Conservation (phyloP, 179 eudicot genomes). For the Drosera spatulata region DNA sequence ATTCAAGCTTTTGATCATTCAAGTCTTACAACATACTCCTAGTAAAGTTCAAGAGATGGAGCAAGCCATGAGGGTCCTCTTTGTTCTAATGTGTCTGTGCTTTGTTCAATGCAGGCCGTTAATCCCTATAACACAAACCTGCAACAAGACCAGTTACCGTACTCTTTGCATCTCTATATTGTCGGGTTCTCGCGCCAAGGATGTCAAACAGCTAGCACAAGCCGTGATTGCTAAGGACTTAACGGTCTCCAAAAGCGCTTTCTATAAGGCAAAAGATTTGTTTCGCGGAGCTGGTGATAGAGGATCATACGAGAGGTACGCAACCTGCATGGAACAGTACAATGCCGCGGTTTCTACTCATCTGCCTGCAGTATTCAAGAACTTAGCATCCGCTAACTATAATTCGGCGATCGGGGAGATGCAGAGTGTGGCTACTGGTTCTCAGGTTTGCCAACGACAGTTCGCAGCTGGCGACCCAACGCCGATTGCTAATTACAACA, state of each 20-base stretch:
- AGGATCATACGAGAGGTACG: constrained; percentile 1
- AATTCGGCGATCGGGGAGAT: not conserved
- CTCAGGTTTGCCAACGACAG: constrained; percentile 1
- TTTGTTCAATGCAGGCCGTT: no score
- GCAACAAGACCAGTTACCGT: not conserved
- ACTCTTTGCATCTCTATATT: not conserved
- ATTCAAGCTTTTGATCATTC: no score
- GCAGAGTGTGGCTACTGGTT: not conserved
- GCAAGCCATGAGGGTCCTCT: no score
- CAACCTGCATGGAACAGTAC: constrained; percentile 4
- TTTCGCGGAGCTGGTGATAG: not conserved
- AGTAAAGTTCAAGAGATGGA: no score
- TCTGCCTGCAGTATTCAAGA: not conserved
- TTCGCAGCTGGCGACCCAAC: not conserved
- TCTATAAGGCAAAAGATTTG: not conserved
- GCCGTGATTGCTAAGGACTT: constrained; percentile 14
- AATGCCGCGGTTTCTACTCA: not conserved
- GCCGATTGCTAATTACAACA: not conserved
- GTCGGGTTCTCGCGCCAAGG: constrained; percentile 3
- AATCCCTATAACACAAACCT: not conserved
- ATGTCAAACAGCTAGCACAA: not conserved
- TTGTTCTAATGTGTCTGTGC: no score
- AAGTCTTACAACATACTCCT: no score
- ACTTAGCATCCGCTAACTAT: not conserved
- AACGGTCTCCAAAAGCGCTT: not conserved